Evolutionary conservation across 176 grass and related monocot genomes (phyloP).

Genomic region (Cymbopogon citratus): DNA sequence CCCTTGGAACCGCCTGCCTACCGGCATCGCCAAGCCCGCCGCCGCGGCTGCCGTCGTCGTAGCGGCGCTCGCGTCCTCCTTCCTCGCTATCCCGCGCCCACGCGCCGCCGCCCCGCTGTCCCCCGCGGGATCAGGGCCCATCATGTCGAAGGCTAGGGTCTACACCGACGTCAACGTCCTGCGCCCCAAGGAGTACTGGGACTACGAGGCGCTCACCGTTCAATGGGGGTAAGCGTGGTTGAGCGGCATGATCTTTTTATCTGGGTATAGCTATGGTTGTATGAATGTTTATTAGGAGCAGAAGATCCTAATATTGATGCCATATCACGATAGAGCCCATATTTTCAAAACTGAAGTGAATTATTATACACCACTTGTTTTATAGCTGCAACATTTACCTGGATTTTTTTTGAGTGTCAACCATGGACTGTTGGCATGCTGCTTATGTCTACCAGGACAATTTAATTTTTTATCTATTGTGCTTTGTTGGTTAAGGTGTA

Average conservation of each 20-base stretch:
- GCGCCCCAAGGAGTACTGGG: constrained; percentile 94
- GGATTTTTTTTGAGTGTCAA: neutral
- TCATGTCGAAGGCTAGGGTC: constrained; percentile 72
- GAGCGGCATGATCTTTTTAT: neutral
- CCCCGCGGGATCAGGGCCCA: constrained; percentile 15
- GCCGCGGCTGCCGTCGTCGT: constrained; percentile 26
- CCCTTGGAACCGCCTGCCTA: neutral
- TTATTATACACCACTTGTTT: too few relatives aligned
- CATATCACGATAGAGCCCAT: neutral
- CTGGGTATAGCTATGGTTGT: neutral
- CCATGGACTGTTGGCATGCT: neutral
- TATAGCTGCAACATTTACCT: neutral
- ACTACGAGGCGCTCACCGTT: constrained; percentile 80
- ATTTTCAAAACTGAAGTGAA: neutral
- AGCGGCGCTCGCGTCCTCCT: constrained; percentile 44
- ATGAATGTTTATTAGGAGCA: neutral
- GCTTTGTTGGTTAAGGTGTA: neutral
- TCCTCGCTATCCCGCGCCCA: constrained; percentile 6
- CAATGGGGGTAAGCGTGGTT: constrained; percentile 59
- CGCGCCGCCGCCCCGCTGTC: constrained; percentile 9
- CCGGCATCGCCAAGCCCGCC: constrained; percentile 3
- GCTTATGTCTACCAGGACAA: neutral
- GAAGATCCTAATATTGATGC: neutral
- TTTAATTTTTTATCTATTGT: neutral
- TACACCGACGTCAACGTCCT: constrained; percentile 76